Percentiles rank a stretch among this genome's conserved stretches.
These are phyloP conservation scores for Acidiella bohemica DNA, from an alignment of 495 filamentous ascomycete species.

Conservation along the genomic window DNA sequence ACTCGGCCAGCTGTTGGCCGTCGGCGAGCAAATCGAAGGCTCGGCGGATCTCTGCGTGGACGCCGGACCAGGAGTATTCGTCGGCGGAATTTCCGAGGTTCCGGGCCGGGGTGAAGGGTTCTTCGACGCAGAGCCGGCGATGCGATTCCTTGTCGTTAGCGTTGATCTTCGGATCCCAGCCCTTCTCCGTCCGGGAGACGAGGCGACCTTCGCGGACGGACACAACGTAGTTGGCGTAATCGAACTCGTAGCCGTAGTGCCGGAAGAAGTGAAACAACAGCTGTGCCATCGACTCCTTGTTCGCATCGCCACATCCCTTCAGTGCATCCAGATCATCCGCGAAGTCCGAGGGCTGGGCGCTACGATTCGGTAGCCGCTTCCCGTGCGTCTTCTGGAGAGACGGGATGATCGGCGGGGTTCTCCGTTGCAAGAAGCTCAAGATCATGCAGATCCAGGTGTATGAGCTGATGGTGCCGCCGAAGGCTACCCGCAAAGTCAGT, in stretches of 20 bases:
- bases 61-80: conserved; percentile 76
- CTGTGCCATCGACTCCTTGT: conserved; percentile 68
- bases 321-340: conserved; percentile 70
- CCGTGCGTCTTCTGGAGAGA: conserved; percentile 68
- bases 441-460: conserved; percentile 99
- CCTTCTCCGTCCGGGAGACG: conserved; percentile 74
- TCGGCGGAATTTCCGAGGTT: conserved; percentile 96
- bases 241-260: conserved; percentile 82
- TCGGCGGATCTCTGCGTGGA: conserved; percentile 77
- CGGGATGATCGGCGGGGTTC: conserved; percentile 76
- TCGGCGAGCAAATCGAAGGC: conserved; percentile 71
- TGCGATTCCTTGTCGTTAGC: conserved; percentile 40
- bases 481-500: conserved; percentile 39
- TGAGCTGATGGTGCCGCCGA: conserved; percentile 89
- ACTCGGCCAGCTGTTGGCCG: conserved; percentile 54
- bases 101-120: conserved; percentile 86
- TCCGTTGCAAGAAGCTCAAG: conserved; percentile 85
- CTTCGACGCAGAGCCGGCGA: conserved; percentile 84
- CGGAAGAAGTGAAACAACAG: conserved; percentile 89
- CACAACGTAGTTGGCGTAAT: conserved; percentile 72
- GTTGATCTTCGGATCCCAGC: conserved; percentile 56
- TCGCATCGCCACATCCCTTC: conserved; percentile 57
- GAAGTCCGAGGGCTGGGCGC: conserved; percentile 59
- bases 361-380: conserved; percentile 38
- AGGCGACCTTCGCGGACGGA: conserved; percentile 77